A percentile compares a stretch with the other conserved stretches of the same genome.
phyloP scores from a whole-genome alignment of 495 filamentous ascomycete genomes.

The Elasticomyces elasticus region DNA sequence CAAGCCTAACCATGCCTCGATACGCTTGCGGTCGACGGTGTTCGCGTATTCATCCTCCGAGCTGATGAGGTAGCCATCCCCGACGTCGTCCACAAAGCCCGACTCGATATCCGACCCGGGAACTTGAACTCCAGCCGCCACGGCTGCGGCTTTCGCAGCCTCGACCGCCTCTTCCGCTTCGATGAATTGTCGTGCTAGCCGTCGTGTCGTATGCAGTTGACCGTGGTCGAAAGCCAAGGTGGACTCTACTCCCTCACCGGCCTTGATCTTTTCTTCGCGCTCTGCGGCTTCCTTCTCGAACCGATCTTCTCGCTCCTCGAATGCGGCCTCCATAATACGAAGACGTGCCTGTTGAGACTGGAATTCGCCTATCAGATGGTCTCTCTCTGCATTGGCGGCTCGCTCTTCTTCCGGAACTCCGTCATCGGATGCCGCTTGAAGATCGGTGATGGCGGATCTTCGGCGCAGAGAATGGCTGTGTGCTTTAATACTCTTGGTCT shows the following conservation, averaged over 20 bases:
- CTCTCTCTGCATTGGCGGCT: background rate
- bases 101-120: conserved; percentile 1
- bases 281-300: background rate
- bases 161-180: background rate
- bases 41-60: background rate
- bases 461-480: too few species aligned
- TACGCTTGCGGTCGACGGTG: background rate
- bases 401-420: background rate
- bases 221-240: background rate
- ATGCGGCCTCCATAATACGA: background rate
- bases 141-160: conserved; percentile 1
- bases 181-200: background rate
- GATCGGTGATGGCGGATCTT: too few species aligned
- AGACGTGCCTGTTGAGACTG: background rate
- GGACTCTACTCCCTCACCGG: conserved; percentile 4
- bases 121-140: conserved; percentile 1
- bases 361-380: background rate
- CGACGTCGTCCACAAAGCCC: conserved; percentile 6
- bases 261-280: background rate
- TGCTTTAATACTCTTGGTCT: too few species aligned
- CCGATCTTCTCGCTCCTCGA: background rate
- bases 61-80: background rate
- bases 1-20: background rate
- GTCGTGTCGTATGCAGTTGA: background rate
- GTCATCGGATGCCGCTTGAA: too few species aligned